Evolutionary conservation across 768 basidiomycete genomes (phyloP), one percentile per base, ranked within the genome.

Genomic region (Butyriboletus loyo): DNA sequence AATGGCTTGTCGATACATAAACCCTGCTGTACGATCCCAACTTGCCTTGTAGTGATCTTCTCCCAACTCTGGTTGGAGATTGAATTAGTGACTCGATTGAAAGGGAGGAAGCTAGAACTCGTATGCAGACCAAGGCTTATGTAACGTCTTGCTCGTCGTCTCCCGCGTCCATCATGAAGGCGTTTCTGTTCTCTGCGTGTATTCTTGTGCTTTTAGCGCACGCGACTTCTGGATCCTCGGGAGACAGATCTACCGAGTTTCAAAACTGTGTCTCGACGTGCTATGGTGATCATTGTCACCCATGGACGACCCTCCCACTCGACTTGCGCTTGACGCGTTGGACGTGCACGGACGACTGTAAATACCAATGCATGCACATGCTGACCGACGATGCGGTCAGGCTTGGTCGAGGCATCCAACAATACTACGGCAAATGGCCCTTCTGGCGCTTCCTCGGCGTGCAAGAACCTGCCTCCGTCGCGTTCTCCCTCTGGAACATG

Each of bases 351-450:
- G 92, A 90, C 56, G 79, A 97, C 66, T 99, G 96, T 77, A 84
- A 84, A 66, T 99, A 99, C 66, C 68, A 65, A 4, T 99, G 97
- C 73, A 92, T 88, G 83, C 92, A 94, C 64, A 71, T 75, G 43
- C 76, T 91, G 34, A 92, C 90, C 5, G 79, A 83, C 55, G 63
- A 71, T 8, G 81, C 83, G 31, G 57, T 80, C n/a, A 46, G 58
- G 30, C 59, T 53, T 6, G 80, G 81, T 0, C 59, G 62, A 36
- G 58, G 52, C 2, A 71, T 89, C 1, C 81, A 89, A 39, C 94
- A 97, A 60, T 95, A 89, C 68, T 82, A 92, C 62, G 97, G 96
- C 15, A 98, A 98, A 74, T 98, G 96, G 96, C 92, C 95, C 0
- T 98, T 99, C 68, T 88, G 85, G 82, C 80, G 95, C 28, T 73